These are phyloP conservation scores for Lactarius hengduanensis DNA, from an alignment of 768 basidiomycete genomes.

Conservation along the genomic window DNA sequence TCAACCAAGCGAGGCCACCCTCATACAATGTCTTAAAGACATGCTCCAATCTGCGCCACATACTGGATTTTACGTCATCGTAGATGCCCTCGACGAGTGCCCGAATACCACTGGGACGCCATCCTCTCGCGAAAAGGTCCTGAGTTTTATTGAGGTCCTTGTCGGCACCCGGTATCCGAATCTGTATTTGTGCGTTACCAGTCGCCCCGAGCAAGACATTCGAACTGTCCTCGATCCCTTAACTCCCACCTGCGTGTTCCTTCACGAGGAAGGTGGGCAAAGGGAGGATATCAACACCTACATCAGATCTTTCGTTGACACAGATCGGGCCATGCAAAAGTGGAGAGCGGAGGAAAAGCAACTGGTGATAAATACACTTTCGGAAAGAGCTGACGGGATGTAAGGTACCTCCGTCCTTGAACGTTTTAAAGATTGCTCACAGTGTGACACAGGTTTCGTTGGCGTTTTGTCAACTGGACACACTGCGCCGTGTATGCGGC, in stretches of 20 bases:
- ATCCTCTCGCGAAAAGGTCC: neutral
- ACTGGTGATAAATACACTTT: neutral
- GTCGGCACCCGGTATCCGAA: neutral
- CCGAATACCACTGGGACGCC: neutral
- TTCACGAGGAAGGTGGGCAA: slow-evolving; percentile 13
- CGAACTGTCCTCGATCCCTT: neutral
- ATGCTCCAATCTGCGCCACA: neutral
- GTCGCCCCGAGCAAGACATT: slow-evolving; percentile 14
- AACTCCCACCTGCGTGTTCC: neutral
- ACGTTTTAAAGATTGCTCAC: neutral
- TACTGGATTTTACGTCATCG: neutral
- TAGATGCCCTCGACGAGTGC: slow-evolving; percentile 12
- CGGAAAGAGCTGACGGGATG: slow-evolving; percentile 8
- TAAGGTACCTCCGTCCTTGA: neutral
- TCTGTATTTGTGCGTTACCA: slow-evolving; percentile 5
- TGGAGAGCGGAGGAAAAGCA: slow-evolving; percentile 10
- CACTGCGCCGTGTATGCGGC: neutral
- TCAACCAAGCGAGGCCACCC: neutral
- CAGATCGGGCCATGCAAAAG: slow-evolving; percentile 2
- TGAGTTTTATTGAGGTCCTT: neutral
- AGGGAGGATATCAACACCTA: slow-evolving; percentile 4
- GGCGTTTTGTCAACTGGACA: slow-evolving; percentile 5
- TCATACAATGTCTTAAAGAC: neutral
- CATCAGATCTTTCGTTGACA: neutral
- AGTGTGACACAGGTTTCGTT: neutral